phyloP scores from a whole-genome alignment of 306 rosid species.

The Carpinus fangiana region DNA sequence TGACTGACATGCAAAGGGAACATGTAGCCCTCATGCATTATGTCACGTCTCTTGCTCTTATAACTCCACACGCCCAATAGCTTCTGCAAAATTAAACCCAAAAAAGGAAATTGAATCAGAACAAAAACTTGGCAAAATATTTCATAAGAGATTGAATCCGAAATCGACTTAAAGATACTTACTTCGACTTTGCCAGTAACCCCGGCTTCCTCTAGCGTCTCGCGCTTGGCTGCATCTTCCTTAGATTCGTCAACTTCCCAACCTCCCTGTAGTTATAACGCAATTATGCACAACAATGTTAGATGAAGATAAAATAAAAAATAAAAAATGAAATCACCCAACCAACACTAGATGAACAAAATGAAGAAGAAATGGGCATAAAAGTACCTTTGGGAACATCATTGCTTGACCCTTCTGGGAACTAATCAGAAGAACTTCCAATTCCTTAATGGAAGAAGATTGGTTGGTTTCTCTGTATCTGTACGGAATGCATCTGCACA shows the following conservation, averaged over 20 bases:
- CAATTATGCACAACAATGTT: conserved; percentile 19
- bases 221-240: conserved; percentile 83
- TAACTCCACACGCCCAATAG: conserved; percentile 70
- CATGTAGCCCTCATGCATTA: conserved; percentile 67
- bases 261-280: conserved; percentile 67
- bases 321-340: not conserved
- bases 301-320: not conserved
- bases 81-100: conserved; percentile 44
- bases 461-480: conserved; percentile 48
- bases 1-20: conserved; percentile 72
- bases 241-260: conserved; percentile 88
- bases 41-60: conserved; percentile 74
- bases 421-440: conserved; percentile 88
- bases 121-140: conserved; percentile 15
- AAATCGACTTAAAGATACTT: conserved; percentile 33
- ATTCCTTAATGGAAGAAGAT: conserved; percentile 38
- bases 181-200: conserved; percentile 74
- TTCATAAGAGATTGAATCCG: not conserved
- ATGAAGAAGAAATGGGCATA: not conserved
- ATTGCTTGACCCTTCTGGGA: conserved; percentile 82
- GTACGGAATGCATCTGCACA: conserved; percentile 88
- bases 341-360: not conserved
- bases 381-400: conserved; percentile 86
- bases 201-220: conserved; percentile 92
- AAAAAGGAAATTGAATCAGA: conserved; percentile 17